phyloP scores from a whole-genome alignment of 1,284 basidiomycete genomes.

The Volvariella volvacea region DNA sequence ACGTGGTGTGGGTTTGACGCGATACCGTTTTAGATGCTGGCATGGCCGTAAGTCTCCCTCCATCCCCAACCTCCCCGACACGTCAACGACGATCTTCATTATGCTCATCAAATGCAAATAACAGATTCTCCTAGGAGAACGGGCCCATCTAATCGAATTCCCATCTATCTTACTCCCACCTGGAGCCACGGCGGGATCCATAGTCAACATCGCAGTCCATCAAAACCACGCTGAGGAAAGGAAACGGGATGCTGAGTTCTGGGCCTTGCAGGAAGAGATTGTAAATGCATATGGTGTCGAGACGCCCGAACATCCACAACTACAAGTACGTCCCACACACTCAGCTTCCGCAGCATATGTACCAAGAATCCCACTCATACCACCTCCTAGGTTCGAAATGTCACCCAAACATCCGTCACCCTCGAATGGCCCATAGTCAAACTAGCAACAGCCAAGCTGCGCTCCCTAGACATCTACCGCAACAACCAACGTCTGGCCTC shows the following conservation, averaged over 20 bases:
- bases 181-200: conserved; percentile 87
- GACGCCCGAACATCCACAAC: conserved; percentile 66
- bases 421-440: conserved; percentile 88
- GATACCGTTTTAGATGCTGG: conserved; percentile 52
- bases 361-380: too few relatives aligned
- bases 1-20: conserved; percentile 1
- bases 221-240: conserved; percentile 81
- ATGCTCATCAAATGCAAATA: conserved; percentile 10
- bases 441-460: conserved; percentile 78
- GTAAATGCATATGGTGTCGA: conserved; percentile 65
- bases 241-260: conserved; percentile 74
- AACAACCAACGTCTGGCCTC: conserved; percentile 83
- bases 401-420: conserved; percentile 92
- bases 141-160: conserved; percentile 93
- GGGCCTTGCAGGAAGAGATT: conserved; percentile 76
- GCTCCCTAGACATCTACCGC: conserved; percentile 86
- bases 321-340: conserved; percentile 43
- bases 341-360: too few relatives aligned
- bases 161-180: conserved; percentile 89
- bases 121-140: conserved; percentile 85
- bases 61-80: conserved; percentile 1
- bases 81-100: conserved; percentile 4
- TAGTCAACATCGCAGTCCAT: conserved; percentile 90
- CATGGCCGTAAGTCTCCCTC: conserved; percentile 59
- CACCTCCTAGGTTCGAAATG: conserved; percentile 73